Evolutionary conservation across 805 yeast genomes (phyloP).

Genomic region (Barnettozyma siamensis): DNA sequence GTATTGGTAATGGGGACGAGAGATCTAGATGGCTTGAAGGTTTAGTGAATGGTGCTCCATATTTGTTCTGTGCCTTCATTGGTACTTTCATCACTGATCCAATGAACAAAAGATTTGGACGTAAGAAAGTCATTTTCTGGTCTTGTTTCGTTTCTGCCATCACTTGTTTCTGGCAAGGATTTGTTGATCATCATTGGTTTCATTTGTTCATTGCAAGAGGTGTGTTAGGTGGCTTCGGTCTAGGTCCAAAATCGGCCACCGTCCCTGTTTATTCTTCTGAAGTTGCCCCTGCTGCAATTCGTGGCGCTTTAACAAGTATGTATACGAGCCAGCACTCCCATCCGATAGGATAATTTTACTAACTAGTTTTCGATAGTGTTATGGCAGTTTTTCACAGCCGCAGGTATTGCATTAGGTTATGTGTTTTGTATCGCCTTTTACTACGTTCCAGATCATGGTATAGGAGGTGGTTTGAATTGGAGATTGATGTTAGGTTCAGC

Average conservation of each 20-base stretch:
- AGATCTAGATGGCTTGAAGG: conserved; percentile 56
- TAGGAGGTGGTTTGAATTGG: conserved; percentile 50
- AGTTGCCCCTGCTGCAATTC: conserved; percentile 52
- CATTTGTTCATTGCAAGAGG: conserved; percentile 64
- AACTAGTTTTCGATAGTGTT: conserved; percentile 35
- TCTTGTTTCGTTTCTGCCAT: conserved; percentile 56
- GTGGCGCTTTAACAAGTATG: conserved; percentile 52
- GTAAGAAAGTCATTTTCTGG: conserved; percentile 62
- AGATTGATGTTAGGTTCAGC: conserved; percentile 68
- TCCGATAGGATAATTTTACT: not conserved
- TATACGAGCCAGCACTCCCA: not conserved
- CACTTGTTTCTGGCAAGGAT: conserved; percentile 67
- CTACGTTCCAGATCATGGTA: conserved; percentile 36
- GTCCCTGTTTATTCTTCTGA: conserved; percentile 69
- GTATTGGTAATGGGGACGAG: conserved; percentile 40
- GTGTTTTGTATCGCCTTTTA: conserved; percentile 60
- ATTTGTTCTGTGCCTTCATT: conserved; percentile 53
- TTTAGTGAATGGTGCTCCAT: conserved; percentile 64
- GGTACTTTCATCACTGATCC: conserved; percentile 63
- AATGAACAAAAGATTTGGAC: conserved; percentile 49
- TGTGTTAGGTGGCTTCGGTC: conserved; percentile 53
- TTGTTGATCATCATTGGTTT: conserved; percentile 51
- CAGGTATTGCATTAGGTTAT: conserved; percentile 70
- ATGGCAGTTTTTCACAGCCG: conserved; percentile 73
- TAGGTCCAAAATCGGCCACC: conserved; percentile 73